These are phyloP conservation scores for Diversispora eburnea DNA, from an alignment of 192 early-diverging fungal species.

Conservation along the genomic window DNA sequence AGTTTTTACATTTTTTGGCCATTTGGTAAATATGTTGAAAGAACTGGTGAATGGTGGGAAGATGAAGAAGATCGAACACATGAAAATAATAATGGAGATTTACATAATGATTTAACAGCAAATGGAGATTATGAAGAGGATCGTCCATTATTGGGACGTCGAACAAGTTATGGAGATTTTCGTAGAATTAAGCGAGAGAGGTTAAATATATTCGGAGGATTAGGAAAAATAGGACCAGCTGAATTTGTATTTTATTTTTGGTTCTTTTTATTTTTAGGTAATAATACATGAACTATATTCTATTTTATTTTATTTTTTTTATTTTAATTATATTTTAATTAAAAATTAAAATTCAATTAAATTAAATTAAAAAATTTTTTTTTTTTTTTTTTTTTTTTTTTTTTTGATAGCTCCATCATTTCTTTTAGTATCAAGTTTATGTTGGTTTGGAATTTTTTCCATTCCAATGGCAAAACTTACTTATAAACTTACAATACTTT, in stretches of 20 bases:
- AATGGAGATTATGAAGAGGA: conserved; percentile 24
- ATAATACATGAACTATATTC: conserved; percentile 1
- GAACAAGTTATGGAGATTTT: conserved; percentile 26
- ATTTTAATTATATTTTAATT: conserved; percentile 22
- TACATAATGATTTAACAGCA: neutral
- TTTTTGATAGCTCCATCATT: conserved; percentile 69
- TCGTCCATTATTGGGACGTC: conserved; percentile 36
- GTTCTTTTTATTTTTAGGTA: conserved; percentile 47
- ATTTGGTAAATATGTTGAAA: conserved; percentile 91
- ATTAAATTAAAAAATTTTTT: conserved; percentile 18
- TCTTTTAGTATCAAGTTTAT: conserved; percentile 65
- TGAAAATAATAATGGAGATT: conserved; percentile 21
- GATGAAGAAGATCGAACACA: neutral
- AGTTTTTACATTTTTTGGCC: conserved; percentile 92
- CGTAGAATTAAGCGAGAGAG: conserved; percentile 25
- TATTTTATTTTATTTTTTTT: neutral
- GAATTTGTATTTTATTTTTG: conserved; percentile 49
- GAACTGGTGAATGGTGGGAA: conserved; percentile 29
- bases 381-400: conserved; percentile 22
- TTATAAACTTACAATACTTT: conserved; percentile 71
- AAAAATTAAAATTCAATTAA: neutral
- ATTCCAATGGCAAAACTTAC: conserved; percentile 96
- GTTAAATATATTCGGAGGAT: conserved; percentile 23
- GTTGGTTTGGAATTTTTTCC: conserved; percentile 83
- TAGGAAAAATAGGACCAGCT: conserved; percentile 39